Base-by-base conservation (phyloP, 2,329 filamentous ascomycete genomes). In the Tolypocladium sp. region DNA sequence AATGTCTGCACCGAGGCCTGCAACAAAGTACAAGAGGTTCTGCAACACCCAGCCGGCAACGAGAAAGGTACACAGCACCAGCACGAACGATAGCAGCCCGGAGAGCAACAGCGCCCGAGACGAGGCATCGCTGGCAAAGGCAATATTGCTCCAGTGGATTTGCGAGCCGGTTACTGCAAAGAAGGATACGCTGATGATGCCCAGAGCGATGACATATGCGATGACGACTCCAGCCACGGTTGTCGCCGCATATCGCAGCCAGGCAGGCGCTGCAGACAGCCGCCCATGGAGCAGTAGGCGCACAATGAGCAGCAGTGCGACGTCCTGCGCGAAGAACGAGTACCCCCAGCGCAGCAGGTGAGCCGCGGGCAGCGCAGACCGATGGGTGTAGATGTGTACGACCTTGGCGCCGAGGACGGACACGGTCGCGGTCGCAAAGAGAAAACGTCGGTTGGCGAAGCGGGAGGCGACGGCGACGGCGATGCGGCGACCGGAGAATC, bases 81-180 rank as follows among this genome's bases (percentile, higher is more conserved):
- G 25, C 1, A 62, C 54, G 8, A 67, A 68, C 20, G 69, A 68
- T 27, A 71, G 49, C 30, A 70, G 55, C 1, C 71, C 72, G 1
- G 70, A 65, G 2, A 73, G 64, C 15, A 74, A 61, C 44, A 72
- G 63, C 17, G 63, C 63, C 60, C 67, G 64, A 1, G 69, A 70
- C 1, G 69, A 68, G 13, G 69, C 62, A 40, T 74, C 73, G 12
- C 65, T 63, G 0, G 66, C 67, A 10, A 73, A 55, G 15, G 62
- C 70, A 27, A 72, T 60, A 54, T 74, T 73, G 51, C 70, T 66
- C 64, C 72, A 72, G 42, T 71, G 72, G 4, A 74, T 66, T 57
- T 74, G 71, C 8, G 68, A 67, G 22, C 71, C 71, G 1, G 71
- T 61, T 2, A 68, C 65, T n/a, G 60, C 46, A 46, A 65, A 69